A percentile compares a stretch with the other conserved stretches of the same genome.
Evolutionary conservation across 75 land plant genomes (phyloP).

Genomic region (Gnetum montanum): DNA sequence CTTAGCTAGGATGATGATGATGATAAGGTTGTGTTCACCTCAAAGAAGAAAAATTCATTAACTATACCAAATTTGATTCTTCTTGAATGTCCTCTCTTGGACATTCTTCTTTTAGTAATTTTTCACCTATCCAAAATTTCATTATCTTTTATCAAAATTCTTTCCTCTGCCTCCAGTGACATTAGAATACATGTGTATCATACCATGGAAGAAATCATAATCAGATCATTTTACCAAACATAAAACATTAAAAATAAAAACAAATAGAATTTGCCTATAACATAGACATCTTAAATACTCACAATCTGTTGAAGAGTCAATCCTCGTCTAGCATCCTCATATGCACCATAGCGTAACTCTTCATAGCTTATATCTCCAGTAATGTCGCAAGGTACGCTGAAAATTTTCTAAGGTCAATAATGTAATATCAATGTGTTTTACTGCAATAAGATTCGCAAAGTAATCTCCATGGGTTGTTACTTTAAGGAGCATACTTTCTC

Average conservation of each 20-base stretch:
- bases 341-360: conserved; percentile 59
- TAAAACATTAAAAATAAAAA: background rate
- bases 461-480: background rate
- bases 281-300: conserved; percentile 9
- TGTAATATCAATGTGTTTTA: background rate
- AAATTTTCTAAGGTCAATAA: background rate
- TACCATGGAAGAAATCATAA: background rate
- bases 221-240: background rate
- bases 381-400: conserved; percentile 66
- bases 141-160: too few relatives aligned
- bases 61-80: too few relatives aligned
- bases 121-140: too few relatives aligned
- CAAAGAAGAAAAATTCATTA: too few relatives aligned
- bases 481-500: conserved; percentile 29
- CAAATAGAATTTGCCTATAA: background rate
- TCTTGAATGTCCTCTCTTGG: too few relatives aligned
- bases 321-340: conserved; percentile 55
- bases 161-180: too few relatives aligned
- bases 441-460: background rate
- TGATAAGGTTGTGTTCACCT: too few relatives aligned
- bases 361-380: conserved; percentile 66
- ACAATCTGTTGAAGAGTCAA: conserved; percentile 48
- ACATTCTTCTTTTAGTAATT: too few relatives aligned
- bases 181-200: too few relatives aligned
- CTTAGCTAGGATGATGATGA: too few relatives aligned